Percentiles rank a stretch among this genome's conserved stretches.
These are phyloP conservation scores for Remersonia thermophila DNA, from an alignment of 2,329 filamentous ascomycete genomes.

Conservation along the genomic window DNA sequence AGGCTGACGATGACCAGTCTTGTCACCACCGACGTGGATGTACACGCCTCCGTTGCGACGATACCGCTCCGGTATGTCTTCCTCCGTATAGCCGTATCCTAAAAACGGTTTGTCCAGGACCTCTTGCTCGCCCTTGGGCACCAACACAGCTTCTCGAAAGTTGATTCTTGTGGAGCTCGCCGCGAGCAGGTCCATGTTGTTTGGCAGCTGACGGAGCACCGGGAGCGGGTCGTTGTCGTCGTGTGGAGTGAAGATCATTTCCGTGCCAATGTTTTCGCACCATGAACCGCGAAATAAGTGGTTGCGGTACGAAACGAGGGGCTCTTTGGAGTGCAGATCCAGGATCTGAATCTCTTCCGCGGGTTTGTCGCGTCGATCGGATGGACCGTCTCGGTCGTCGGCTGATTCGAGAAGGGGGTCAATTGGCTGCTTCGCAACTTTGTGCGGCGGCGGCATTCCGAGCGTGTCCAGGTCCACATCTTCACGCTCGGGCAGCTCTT, in stretches of 20 bases:
- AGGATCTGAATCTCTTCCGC: slow-evolving; percentile 54
- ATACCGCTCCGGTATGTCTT: slow-evolving; percentile 17
- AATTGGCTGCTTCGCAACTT: slow-evolving; percentile 5
- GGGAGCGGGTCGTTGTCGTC: slow-evolving; percentile 30
- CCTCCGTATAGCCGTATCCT: slow-evolving; percentile 6
- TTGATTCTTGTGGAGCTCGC: slow-evolving; percentile 58
- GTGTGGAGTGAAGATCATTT: slow-evolving; percentile 56
- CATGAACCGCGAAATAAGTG: slow-evolving; percentile 70
- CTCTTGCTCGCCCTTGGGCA: slow-evolving; percentile 27
- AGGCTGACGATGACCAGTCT: slow-evolving; percentile 34
- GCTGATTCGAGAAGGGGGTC: slow-evolving; percentile 12
- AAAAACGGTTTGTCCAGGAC: slow-evolving; percentile 1
- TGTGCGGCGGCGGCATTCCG: slow-evolving; percentile 6
- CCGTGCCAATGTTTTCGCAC: slow-evolving; percentile 74
- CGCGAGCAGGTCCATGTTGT: slow-evolving; percentile 59
- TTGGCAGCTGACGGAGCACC: slow-evolving; percentile 36
- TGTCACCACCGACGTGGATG: slow-evolving; percentile 34
- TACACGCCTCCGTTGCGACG: slow-evolving; percentile 25
- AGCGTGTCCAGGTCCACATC: slow-evolving; percentile 21
- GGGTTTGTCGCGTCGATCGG: slow-evolving; percentile 12
- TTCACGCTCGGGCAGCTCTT: slow-evolving; percentile 23
- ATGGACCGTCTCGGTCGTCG: slow-evolving; percentile 11
- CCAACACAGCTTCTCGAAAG: slow-evolving; percentile 50
- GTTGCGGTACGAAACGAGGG: slow-evolving; percentile 68
- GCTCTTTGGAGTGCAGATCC: slow-evolving; percentile 65